Evolutionary conservation across 2,329 filamentous ascomycete species (phyloP).

Genomic region (Dissoconium aciculare): DNA sequence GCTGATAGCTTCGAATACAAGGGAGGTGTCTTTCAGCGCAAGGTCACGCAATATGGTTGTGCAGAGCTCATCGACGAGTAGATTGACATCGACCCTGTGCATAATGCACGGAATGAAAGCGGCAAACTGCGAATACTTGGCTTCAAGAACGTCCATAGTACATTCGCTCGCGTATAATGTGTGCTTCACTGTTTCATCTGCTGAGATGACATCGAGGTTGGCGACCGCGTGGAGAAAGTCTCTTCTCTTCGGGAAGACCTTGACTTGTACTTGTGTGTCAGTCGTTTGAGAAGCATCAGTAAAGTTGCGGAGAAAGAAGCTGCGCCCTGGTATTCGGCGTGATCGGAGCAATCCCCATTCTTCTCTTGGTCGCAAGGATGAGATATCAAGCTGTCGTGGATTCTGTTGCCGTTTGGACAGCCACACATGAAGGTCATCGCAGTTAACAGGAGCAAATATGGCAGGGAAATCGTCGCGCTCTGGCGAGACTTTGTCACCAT

Average conservation of each 20-base stretch:
- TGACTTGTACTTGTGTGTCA: conserved; percentile 6
- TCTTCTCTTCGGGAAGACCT: conserved; percentile 36
- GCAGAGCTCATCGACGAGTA: conserved; percentile 50
- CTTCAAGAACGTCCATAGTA: conserved; percentile 33
- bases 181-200: conserved; percentile 30
- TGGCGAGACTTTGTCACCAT: conserved; percentile 5
- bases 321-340: conserved; percentile 6
- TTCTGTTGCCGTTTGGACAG: too few species aligned
- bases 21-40: conserved; percentile 39
- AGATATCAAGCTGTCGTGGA: not conserved
- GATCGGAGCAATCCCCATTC: too few species aligned
- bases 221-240: conserved; percentile 42
- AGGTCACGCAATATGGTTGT: conserved; percentile 35
- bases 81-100: conserved; percentile 49
- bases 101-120: conserved; percentile 59
- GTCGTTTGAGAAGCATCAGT: too few species aligned
- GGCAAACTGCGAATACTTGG: conserved; percentile 33
- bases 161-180: conserved; percentile 37
- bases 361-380: not conserved
- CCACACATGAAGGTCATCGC: conserved; percentile 4
- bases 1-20: conserved; percentile 57
- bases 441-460: conserved; percentile 5
- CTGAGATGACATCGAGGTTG: conserved; percentile 7
- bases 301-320: conserved; percentile 10
- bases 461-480: conserved; percentile 8